phyloP scores from a whole-genome alignment of 257 asterid species.

The Buddleja alternifolia region DNA sequence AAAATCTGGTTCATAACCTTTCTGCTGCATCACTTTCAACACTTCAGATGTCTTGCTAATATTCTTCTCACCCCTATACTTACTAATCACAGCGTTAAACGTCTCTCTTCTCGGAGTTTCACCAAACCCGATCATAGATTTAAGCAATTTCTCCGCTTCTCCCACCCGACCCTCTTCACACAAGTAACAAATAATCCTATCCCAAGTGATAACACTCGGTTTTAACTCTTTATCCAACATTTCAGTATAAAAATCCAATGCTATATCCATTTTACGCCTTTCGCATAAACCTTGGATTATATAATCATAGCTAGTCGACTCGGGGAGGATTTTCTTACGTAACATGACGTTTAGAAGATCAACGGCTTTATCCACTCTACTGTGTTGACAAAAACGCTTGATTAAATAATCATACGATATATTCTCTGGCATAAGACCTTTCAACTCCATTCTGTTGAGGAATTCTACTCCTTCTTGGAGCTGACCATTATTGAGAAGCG shows the following conservation, averaged over 20 bases:
- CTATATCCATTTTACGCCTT: conserved; percentile 42
- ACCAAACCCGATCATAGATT: conserved; percentile 53
- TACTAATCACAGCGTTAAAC: conserved; percentile 50
- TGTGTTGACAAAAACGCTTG: conserved; percentile 61
- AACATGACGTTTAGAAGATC: conserved; percentile 70
- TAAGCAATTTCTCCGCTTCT: conserved; percentile 66
- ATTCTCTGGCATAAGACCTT: conserved; percentile 44
- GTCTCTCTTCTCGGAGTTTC: conserved; percentile 72
- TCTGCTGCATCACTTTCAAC: conserved; percentile 67
- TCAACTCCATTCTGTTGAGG: conserved; percentile 49
- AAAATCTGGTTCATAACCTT: conserved; percentile 76
- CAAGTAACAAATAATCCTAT: conserved; percentile 44
- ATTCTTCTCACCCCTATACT: conserved; percentile 51
- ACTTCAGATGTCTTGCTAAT: conserved; percentile 53
- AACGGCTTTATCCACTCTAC: conserved; percentile 56
- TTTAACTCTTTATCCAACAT: conserved; percentile 58
- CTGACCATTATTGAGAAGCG: conserved; percentile 42
- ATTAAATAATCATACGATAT: conserved; percentile 56
- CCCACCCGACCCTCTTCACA: conserved; percentile 43
- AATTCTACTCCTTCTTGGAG: conserved; percentile 56
- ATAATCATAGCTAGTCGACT: conserved; percentile 58
- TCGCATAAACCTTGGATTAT: conserved; percentile 55
- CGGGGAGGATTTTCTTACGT: conserved; percentile 51
- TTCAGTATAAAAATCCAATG: conserved; percentile 72
- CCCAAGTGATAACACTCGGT: conserved; percentile 61